Conservation (phyloP, 176 grass and related monocot genomes). For the Calamus simplicifolius region DNA sequence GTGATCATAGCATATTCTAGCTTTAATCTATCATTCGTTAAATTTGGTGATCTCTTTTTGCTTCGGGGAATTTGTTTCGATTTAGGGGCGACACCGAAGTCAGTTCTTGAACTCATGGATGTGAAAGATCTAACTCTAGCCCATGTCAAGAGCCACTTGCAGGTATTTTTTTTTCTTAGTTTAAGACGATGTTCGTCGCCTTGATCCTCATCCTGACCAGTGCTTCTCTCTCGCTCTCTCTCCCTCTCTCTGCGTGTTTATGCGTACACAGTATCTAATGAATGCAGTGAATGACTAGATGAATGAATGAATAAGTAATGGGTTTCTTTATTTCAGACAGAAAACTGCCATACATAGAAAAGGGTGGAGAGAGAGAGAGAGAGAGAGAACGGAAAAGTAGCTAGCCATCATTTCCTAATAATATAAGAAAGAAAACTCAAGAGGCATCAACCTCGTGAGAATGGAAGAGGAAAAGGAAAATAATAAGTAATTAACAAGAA, state of each 20-base stretch:
- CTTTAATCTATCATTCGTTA: not conserved
- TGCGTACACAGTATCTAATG: not conserved
- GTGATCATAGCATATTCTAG: not conserved
- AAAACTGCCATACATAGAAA: not conserved
- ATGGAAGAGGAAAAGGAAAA: not conserved
- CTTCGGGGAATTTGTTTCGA: not conserved
- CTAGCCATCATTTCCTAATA: slow-evolving; percentile 26
- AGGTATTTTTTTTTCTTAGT: slow-evolving; percentile 14
- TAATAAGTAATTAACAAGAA: not conserved
- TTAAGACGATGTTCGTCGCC: too few species aligned
- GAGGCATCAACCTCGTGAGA: slow-evolving; percentile 18
- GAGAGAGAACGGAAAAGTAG: slow-evolving; percentile 11
- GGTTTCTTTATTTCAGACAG: not conserved
- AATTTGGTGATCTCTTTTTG: not conserved
- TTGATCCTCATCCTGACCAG: too few species aligned
- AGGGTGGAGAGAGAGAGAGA: not conserved
- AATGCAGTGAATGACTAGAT: slow-evolving; percentile 2
- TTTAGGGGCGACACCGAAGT: slow-evolving; percentile 44
- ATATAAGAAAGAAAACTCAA: not conserved
- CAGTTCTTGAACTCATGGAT: slow-evolving; percentile 48
- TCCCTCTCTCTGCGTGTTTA: not conserved
- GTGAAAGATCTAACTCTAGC: slow-evolving; percentile 51
- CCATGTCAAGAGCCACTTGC: slow-evolving; percentile 49
- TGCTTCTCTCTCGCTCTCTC: not conserved
- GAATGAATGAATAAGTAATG: slow-evolving; percentile 9